Conservation (phyloP, 768 basidiomycete genomes). For the Amanita thiersii region DNA sequence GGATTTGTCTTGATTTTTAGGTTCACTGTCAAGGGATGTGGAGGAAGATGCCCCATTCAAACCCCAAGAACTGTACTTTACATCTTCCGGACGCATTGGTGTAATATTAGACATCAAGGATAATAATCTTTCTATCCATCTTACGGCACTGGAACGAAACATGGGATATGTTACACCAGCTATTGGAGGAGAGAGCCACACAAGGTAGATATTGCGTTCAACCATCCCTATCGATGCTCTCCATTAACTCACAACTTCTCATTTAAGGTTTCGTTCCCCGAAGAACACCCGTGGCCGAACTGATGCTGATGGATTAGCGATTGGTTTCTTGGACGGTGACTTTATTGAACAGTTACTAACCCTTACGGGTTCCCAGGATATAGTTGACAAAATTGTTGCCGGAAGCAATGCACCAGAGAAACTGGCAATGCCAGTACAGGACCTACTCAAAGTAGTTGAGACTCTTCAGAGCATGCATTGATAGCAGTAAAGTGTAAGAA, state of each 20-base stretch:
- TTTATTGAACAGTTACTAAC: constrained; percentile 65
- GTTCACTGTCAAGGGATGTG: constrained; percentile 42
- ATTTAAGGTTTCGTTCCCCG: constrained; percentile 75
- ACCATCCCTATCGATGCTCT: constrained; percentile 2
- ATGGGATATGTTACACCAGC: constrained; percentile 44
- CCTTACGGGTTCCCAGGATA: constrained; percentile 26
- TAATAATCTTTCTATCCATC: constrained; percentile 38
- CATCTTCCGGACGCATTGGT: constrained; percentile 74
- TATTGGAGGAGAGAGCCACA: constrained; percentile 30
- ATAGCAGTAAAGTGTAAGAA: constrained; percentile 14
- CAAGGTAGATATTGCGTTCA: background rate
- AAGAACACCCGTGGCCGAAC: constrained; percentile 45
- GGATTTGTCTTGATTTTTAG: no score
- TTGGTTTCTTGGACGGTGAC: constrained; percentile 85
- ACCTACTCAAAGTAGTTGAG: constrained; percentile 38
- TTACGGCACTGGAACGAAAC: constrained; percentile 73
- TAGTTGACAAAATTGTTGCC: constrained; percentile 43
- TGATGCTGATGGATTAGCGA: constrained; percentile 47
- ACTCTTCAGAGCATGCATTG: constrained; percentile 50
- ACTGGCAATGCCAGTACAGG: constrained; percentile 35
- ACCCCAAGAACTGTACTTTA: constrained; percentile 66
- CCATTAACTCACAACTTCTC: no score
- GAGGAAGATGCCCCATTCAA: constrained; percentile 32
- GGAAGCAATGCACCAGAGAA: constrained; percentile 55
- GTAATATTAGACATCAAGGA: constrained; percentile 55